phyloP scores from a whole-genome alignment of 106 monocot species.

The Dioscorea dumetorum region DNA sequence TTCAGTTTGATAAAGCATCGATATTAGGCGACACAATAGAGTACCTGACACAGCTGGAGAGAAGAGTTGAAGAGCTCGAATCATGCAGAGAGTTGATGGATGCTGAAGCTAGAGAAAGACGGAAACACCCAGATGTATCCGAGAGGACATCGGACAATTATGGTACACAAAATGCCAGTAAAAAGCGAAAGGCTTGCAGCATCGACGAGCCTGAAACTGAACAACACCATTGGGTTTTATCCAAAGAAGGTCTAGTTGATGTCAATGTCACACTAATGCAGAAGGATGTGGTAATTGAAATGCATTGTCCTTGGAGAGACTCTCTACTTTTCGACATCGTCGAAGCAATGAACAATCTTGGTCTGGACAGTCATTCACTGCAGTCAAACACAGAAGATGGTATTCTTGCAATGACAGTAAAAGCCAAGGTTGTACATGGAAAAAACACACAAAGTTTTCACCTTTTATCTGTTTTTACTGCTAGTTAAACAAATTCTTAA shows the following conservation, averaged over 20 bases:
- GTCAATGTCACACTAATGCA: constrained; percentile 54
- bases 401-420: constrained; percentile 35
- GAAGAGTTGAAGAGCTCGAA: constrained; percentile 65
- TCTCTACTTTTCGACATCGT: constrained; percentile 58
- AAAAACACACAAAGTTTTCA: no score
- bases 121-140: constrained; percentile 35
- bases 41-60: constrained; percentile 74
- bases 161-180: constrained; percentile 17
- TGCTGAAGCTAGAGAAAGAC: constrained; percentile 14
- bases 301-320: constrained; percentile 78
- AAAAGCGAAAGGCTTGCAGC: constrained; percentile 42
- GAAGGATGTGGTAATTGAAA: constrained; percentile 54
- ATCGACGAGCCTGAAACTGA: constrained; percentile 17
- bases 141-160: constrained; percentile 76
- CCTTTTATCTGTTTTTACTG: not conserved
- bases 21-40: constrained; percentile 63
- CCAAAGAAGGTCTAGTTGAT: constrained; percentile 26
- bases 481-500: not conserved
- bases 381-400: constrained; percentile 52
- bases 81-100: constrained; percentile 28
- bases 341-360: constrained; percentile 50
- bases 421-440: constrained; percentile 54
- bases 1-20: constrained; percentile 65
- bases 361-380: constrained; percentile 59
- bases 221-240: constrained; percentile 15